Evolutionary conservation across 2,329 filamentous ascomycete genomes (phyloP).

Genomic region (Furcasterigmium furcatum): DNA sequence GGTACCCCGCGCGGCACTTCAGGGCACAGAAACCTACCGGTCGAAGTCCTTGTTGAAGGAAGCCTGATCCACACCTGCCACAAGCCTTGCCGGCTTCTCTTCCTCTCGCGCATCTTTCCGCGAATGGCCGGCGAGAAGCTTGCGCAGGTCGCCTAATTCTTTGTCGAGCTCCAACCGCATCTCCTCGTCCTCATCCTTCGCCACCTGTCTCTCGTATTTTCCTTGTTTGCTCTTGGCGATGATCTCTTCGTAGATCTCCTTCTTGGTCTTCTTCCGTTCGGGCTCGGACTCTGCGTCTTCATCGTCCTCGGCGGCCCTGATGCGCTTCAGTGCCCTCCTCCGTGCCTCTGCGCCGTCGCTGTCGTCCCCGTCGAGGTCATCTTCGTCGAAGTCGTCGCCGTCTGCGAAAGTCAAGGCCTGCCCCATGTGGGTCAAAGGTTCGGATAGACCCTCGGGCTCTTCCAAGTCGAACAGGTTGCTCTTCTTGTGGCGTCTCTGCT

Average conservation of each 20-base stretch:
- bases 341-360: conserved; percentile 54
- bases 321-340: conserved; percentile 51
- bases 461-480: conserved; percentile 87
- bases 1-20: no score
- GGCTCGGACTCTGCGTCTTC: conserved; percentile 56
- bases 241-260: conserved; percentile 96
- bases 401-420: conserved; percentile 67
- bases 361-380: conserved; percentile 63
- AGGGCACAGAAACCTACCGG: conserved; percentile 27
- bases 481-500: conserved; percentile 74
- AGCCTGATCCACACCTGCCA: conserved; percentile 57
- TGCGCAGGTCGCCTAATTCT: conserved; percentile 73
- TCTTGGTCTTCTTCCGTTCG: conserved; percentile 88
- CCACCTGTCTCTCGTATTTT: conserved; percentile 82
- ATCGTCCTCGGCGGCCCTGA: conserved; percentile 46
- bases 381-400: conserved; percentile 70
- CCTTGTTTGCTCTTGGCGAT: conserved; percentile 95
- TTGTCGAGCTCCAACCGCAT: conserved; percentile 80
- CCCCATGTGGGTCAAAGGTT: conserved; percentile 81
- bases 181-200: conserved; percentile 91
- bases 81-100: conserved; percentile 19
- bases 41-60: conserved; percentile 87
- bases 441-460: conserved; percentile 69
- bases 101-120: conserved; percentile 19
- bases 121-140: conserved; percentile 59